Base-by-base conservation (phyloP, 2,329 filamentous ascomycete genomes). In the Aureobasidium subglaciale region DNA sequence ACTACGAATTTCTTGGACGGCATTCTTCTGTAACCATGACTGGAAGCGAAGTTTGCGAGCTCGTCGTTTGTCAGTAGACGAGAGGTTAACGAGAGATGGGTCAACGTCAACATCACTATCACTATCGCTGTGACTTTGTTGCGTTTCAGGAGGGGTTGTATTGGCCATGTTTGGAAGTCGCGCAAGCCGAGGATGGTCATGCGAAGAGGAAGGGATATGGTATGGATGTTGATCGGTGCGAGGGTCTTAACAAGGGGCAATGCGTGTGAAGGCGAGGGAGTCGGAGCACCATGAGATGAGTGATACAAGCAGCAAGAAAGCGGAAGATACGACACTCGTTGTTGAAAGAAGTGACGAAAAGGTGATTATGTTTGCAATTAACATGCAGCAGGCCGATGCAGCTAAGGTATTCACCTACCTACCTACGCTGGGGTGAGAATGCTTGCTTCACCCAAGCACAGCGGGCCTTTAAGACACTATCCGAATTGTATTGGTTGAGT, bases 11-110 rank as follows among this genome's bases (percentile, higher is more conserved):
- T 73, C 63, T 25, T 71, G 64, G 37, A 73, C 64, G n/a, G 72
- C 74, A 52, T 72, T 70, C 48, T 73, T 67, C 68, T 30, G 71
- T 73, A 50, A 72, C 71, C 71, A 77, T 7, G 63, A 60, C 18
- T 67, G 67, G 64, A 78, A 73, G 5, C 73, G 63, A 10, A 68
- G 68, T 43, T 72, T 72, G 59, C 77, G 74, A 15, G 63, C 68
- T 30, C 67, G 66, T 9, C 71, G 67, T 59, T 68, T 73, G 59
- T 76, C 69, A 9, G 60, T 35, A 2, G 32, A 37, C 2, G 41
- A 22, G 13, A 45, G 27, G 4, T 16, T 11, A 29, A 5, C 11
- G 11, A 10, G 42, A 5, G 34, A 25, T 5, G 29, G n/a, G 9
- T 53, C 18, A 38, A 29, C 16, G 10, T 45, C 46, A 10, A 10